Percentiles rank a stretch among this genome's conserved stretches.
phyloP scores from a whole-genome alignment of 768 basidiomycete genomes.

The Tephrocybe sp. region DNA sequence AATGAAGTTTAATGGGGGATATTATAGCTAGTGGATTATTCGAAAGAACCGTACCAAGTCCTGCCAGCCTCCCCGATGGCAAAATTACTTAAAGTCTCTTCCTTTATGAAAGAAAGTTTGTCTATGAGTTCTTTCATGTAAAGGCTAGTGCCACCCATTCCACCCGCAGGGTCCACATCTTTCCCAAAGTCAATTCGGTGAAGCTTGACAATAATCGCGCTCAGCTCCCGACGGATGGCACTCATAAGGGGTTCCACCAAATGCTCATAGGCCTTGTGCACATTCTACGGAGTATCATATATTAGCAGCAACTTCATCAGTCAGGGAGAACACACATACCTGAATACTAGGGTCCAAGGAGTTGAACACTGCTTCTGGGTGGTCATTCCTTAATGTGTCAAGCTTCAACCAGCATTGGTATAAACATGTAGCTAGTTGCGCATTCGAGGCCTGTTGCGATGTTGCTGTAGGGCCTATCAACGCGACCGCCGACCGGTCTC shows the following conservation, averaged over 20 bases:
- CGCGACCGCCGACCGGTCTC: conserved; percentile 75
- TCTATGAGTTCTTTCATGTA: conserved; percentile 94
- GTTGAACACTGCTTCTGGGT: conserved; percentile 54
- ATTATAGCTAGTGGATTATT: neutral
- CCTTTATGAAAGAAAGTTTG: conserved; percentile 79
- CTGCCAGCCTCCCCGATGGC: conserved; percentile 66
- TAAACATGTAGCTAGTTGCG: conserved; percentile 72
- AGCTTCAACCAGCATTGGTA: conserved; percentile 76
- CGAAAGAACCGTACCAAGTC: conserved; percentile 59
- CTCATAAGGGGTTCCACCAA: conserved; percentile 60
- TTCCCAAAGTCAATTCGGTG: conserved; percentile 85
- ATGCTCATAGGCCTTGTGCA: conserved; percentile 48
- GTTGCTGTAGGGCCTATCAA: conserved; percentile 77
- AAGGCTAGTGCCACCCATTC: conserved; percentile 66
- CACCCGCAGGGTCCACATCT: conserved; percentile 60
- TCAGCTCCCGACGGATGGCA: conserved; percentile 78
- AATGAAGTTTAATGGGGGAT: neutral
- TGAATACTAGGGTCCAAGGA: conserved; percentile 55
- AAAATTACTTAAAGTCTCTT: conserved; percentile 71
- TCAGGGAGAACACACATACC: conserved; percentile 36
- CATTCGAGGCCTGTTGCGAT: conserved; percentile 75
- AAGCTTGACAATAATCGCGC: conserved; percentile 74
- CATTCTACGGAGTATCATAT: conserved; percentile 34
- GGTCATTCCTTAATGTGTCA: conserved; percentile 62
- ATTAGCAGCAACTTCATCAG: conserved; percentile 5